Conservation (phyloP, 495 filamentous ascomycete species). For the Penicillium salamii region DNA sequence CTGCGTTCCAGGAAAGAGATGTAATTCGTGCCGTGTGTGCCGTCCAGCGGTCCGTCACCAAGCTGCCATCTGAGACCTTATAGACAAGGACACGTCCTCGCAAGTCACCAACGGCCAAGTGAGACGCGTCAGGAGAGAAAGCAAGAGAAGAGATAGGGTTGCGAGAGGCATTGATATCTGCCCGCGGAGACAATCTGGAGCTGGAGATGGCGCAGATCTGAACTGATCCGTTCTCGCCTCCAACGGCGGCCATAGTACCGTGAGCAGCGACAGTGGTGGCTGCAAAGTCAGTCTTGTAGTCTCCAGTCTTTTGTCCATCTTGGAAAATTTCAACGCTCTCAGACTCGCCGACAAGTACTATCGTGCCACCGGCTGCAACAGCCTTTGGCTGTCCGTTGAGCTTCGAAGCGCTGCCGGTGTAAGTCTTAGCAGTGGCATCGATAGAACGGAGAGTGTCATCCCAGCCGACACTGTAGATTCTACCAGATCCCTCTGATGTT, state of each 20-base stretch:
- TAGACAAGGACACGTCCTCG: conserved; percentile 82
- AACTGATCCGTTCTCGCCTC: conserved; percentile 66
- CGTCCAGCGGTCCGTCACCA: conserved; percentile 72
- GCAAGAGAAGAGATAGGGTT: conserved; percentile 55
- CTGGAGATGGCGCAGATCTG: conserved; percentile 65
- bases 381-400: conserved; percentile 62
- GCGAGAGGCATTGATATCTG: conserved; percentile 39
- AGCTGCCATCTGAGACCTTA: conserved; percentile 44
- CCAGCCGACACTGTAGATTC: conserved; percentile 86
- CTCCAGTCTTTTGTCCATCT: conserved; percentile 52
- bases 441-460: conserved; percentile 87
- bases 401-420: conserved; percentile 51
- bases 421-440: conserved; percentile 58
- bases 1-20: conserved; percentile 75
- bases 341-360: conserved; percentile 62
- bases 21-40: conserved; percentile 87
- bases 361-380: conserved; percentile 42
- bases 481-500: conserved; percentile 47
- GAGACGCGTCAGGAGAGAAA: conserved; percentile 70
- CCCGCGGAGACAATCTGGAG: conserved; percentile 44
- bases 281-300: conserved; percentile 63
- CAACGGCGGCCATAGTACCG: conserved; percentile 67
- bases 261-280: conserved; percentile 69
- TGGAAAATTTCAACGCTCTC: conserved; percentile 63
- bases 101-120: conserved; percentile 79